Evolutionary conservation across 371 early-diverging fungal species (phyloP), one percentile per base, ranked within the genome.

Genomic region (Dichotomocladium elegans): DNA sequence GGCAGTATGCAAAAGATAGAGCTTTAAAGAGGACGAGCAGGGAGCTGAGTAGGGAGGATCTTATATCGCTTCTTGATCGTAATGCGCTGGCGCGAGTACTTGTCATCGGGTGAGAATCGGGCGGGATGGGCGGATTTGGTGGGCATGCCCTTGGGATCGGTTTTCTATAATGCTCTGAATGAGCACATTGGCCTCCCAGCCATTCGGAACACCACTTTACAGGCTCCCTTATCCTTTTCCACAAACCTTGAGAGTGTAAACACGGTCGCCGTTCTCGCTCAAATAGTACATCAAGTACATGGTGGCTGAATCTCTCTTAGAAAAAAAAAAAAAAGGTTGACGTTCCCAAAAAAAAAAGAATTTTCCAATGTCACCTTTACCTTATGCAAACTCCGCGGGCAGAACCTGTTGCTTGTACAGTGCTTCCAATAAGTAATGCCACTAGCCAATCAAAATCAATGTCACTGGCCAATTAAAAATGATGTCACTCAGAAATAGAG

Each of bases 91-190:
- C 95, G 91, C 56, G 96, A 95, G 85, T 85, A 98, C 80, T 97
- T 96, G 86, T 98, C 98, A 70, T 98, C 97, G 46, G 98, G 98
- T 24, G 96, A 95, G 82, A 98, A 98, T 51, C 97, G 91, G 19
- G 97, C 90, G 29, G 98, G 98, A 69, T 98, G 98, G 45, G 98
- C 98, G 31, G 95, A 92, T 67, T 90, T 90, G 55, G 98, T 97
- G 53, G 89, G 81, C 54, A 74, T 64, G 45, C 96, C 96, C 31
- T 63, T 74, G 17, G 86, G 79, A 57, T 89, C 84, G 40, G 80
- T 68, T 81, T 94, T 97, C 97, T 94, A 66, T 25, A 61, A 57
- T 22, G 33, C 12, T 26, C 21, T 24, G 44, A 15, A 12, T 54
- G 15, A 37, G 24, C 21, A 37, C 8, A 5, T 21, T 37, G n/a